Evolutionary conservation across 2,329 filamentous ascomycete genomes (phyloP).

Genomic region (Diaporthe destruens): DNA sequence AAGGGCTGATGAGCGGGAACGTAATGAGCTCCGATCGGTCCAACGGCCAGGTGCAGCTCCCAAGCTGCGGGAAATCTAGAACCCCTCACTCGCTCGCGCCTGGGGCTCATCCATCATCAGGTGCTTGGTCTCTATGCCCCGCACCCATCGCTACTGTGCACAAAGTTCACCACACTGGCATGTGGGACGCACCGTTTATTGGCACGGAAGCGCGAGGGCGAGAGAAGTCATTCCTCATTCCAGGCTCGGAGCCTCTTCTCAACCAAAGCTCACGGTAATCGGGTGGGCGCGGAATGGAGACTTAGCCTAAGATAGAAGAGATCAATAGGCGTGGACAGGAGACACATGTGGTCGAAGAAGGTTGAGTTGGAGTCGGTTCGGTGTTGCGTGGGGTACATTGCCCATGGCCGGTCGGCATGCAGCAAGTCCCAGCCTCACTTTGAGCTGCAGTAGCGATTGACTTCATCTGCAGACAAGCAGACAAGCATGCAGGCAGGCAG

Average conservation of each 20-base stretch:
- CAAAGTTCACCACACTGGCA: constrained; percentile 20
- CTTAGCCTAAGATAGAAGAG: background rate
- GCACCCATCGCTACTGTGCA: constrained; percentile 26
- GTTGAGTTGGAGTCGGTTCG: constrained; percentile 27
- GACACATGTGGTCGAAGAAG: constrained; percentile 28
- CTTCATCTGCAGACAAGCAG: constrained; percentile 36
- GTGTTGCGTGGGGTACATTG: constrained; percentile 34
- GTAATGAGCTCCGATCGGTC: constrained; percentile 28
- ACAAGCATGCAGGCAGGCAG: constrained; percentile 39
- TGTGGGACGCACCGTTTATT: background rate
- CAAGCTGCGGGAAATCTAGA: constrained; percentile 32
- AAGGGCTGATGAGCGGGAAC: constrained; percentile 26
- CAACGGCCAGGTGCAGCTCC: constrained; percentile 34
- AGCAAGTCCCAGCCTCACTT: constrained; percentile 44
- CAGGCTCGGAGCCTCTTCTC: background rate
- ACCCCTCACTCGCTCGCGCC: constrained; percentile 33
- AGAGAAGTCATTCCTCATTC: background rate
- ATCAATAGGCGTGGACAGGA: background rate
- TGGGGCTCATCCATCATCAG: constrained; percentile 20
- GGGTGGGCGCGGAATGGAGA: constrained; percentile 2
- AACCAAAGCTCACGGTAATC: background rate
- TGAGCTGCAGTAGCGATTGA: constrained; percentile 42
- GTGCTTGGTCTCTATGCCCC: constrained; percentile 30
- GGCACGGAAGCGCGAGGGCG: background rate
- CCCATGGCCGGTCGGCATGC: constrained; percentile 29